Evolutionary conservation across 192 early-diverging fungal species (phyloP), one percentile per base, ranked within the genome.

Genomic region (Entomortierella beljakovae): DNA sequence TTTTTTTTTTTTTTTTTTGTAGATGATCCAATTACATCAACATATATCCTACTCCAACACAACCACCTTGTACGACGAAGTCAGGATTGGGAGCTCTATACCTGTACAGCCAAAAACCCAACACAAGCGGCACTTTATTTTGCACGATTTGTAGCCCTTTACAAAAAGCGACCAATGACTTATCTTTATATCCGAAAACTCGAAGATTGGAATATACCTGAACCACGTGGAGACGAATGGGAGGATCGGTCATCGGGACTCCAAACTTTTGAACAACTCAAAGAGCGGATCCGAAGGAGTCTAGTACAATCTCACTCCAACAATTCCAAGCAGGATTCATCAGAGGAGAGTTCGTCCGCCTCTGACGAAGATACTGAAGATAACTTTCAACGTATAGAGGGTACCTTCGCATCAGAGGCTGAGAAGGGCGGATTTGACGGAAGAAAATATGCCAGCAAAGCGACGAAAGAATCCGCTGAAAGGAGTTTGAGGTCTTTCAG

Each of bases 121-220:
- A 68, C 72, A 2, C 72, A 75, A 10, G 72, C 72, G 0, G 72
- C 72, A 1, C 59, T 75, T 9, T 68, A 68, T 32, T 75, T 75
- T 31, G 64, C 72, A 1, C 48, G 72, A 33, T 75, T 68, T 40
- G 64, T 68, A 1, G 51, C 57, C 3, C 72, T 75, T 29, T 75
- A 75, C 35, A 75, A 68, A 53, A 75, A 75, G 33, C 57, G 59
- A 16, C 72, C 72, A n/a, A 75, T 62, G 64, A 57, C 72, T 1
- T 75, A 75, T 43, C 59, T 75, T n/a, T 75, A 75, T 49, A 68
- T 75, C 32, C 72, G 72, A 40, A 37, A 67, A 42, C 58, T 75
- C 18, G 72, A 75, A 31, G 37, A 37, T 3, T 75, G 72, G 72
- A 75, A 75, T 62, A 68, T 68, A 62, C 72, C 72, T 29, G 49